Base-by-base conservation (phyloP, 768 basidiomycete species). In the Lyophyllum shimeji region DNA sequence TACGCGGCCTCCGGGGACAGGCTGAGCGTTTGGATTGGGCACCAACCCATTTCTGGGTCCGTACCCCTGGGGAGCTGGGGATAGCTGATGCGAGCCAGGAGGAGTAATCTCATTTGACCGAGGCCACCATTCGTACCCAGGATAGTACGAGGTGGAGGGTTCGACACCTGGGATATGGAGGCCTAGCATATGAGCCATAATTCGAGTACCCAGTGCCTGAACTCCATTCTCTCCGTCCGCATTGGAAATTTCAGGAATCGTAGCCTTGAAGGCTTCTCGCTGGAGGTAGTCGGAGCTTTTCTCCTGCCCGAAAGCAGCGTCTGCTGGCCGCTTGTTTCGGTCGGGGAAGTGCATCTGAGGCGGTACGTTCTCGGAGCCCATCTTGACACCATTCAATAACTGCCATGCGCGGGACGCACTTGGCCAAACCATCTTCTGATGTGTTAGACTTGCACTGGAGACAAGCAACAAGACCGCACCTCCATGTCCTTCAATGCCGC, bases 131-230 rank as follows among this genome's bases (percentile, higher is more conserved):
- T 85, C 84, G 62, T 83, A 85, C 24, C 82, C 85, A 17, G 80
- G 76, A 65, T 74, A 76, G 59, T 76, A 80, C 12, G 80, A 80
- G 3, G 79, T 78, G 39, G 85, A 84, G 39, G 84, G 76, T 55
- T 86, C 85, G 29, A 85, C 75, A 25, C 84, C 85, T 44, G 83
- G 83, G 56, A 86, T 76, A 65, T 86, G 83, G 21, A 87, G 68
- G 15, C 85, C 86, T 21, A 87, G 70, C 85, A 87, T 87, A 62
- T 86, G 83, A 13, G 86, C 86, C 85, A 87, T 86, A 55, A 87
- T 77, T 46, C 83, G 78, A 31, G 80, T 82, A 58, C 80, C 81
- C 53, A 87, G 72, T 58, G 85, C 85, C 63, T 87, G 86, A 25
- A 85, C 81, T 34, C 83, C 85, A 29, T 70, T 71, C 57, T 69